Percentiles rank a stretch among this genome's conserved stretches.
These are phyloP conservation scores for Fusarium nanum DNA, from an alignment of 2,329 filamentous ascomycete species.

Conservation along the genomic window DNA sequence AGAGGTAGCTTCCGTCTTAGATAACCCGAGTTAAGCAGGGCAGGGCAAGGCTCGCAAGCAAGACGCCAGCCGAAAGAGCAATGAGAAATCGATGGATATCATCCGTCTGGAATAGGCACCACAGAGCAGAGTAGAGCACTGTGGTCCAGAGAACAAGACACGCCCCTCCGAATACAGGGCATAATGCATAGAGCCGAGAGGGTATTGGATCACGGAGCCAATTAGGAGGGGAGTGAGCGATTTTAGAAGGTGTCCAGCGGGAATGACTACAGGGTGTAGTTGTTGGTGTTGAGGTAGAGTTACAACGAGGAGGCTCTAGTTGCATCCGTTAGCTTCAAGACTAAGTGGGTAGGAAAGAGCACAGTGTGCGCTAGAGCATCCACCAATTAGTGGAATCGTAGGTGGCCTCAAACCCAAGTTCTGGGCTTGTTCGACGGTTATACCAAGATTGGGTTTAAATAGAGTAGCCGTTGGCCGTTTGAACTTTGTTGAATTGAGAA, in stretches of 20 bases:
- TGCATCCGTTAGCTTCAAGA: conserved; percentile 7
- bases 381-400: conserved; percentile 20
- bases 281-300: conserved; percentile 39
- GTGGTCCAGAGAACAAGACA: conserved; percentile 10
- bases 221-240: conserved; percentile 40
- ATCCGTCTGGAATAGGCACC: conserved; percentile 16
- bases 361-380: conserved; percentile 26
- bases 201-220: conserved; percentile 27
- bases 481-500: neutral
- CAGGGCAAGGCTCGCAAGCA: conserved; percentile 7
- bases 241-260: conserved; percentile 37
- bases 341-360: conserved; percentile 23
- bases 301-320: conserved; percentile 36
- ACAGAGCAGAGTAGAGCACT: neutral
- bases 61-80: neutral
- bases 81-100: conserved; percentile 4
- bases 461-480: conserved; percentile 3
- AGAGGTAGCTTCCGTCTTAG: conserved; percentile 15
- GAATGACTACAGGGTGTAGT: conserved; percentile 34
- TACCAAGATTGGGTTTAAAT: neutral
- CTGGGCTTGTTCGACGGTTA: neutral
- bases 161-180: conserved; percentile 33
- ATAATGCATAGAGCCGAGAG: conserved; percentile 27
- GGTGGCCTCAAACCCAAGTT: conserved; percentile 29
- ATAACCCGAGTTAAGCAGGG: conserved; percentile 23